Evolutionary conservation across 2,329 filamentous ascomycete genomes (phyloP).

Genomic region (Nothophoma quercina): DNA sequence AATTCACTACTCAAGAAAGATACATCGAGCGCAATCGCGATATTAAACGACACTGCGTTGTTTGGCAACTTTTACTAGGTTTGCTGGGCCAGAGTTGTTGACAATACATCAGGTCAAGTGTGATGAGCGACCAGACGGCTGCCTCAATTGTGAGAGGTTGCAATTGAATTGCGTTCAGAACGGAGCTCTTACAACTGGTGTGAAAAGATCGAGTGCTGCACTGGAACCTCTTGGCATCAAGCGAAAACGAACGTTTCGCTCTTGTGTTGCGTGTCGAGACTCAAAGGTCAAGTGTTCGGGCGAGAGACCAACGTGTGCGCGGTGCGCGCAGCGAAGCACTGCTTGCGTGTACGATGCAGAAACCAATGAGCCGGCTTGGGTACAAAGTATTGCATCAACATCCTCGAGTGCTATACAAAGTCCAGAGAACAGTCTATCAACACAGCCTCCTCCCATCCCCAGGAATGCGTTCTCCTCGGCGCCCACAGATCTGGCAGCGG

Average conservation of each 20-base stretch:
- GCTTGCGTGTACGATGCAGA: slow-evolving; percentile 41
- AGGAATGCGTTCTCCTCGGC: slow-evolving; percentile 20
- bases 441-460: slow-evolving; percentile 23
- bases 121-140: slow-evolving; percentile 41
- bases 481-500: slow-evolving; percentile 19
- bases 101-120: slow-evolving; percentile 48
- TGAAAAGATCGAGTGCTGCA: slow-evolving; percentile 24
- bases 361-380: slow-evolving; percentile 41
- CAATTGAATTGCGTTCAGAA: slow-evolving; percentile 40
- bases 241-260: slow-evolving; percentile 42
- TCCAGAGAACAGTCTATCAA: slow-evolving; percentile 19
- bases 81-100: too few species aligned
- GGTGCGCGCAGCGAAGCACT: slow-evolving; percentile 36
- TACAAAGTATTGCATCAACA: slow-evolving; percentile 35
- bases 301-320: slow-evolving; percentile 39
- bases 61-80: background rate
- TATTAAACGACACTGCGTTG: too few species aligned
- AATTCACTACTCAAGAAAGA: too few species aligned
- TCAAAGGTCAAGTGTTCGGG: slow-evolving; percentile 45
- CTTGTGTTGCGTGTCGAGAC: slow-evolving; percentile 41
- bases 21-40: too few species aligned
- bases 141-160: slow-evolving; percentile 41
- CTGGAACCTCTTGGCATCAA: slow-evolving; percentile 38
- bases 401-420: slow-evolving; percentile 14
- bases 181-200: slow-evolving; percentile 22